Evolutionary conservation across 805 yeast species (phyloP), one percentile per base, ranked within the genome.

Genomic region (Saccharomycopsis sp.): DNA sequence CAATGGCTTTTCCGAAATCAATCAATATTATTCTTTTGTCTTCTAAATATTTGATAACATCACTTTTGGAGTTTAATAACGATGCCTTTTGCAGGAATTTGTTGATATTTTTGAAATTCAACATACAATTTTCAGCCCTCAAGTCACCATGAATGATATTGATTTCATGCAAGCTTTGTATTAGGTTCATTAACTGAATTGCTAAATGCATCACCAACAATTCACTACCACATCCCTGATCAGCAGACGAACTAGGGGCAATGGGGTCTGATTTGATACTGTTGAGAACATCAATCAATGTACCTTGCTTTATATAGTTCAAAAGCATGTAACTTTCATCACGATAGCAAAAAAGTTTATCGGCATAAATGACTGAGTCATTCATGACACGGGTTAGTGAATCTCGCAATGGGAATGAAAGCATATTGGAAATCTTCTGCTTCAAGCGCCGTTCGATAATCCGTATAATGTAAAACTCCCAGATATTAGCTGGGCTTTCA

Each of bases 91-190:
- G 3, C 44, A 42, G 41, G n/a, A 46, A 47, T 4, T 42, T 23
- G 4, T 48, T 51, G 0, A 45, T 48, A 20, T 52, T 43, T 12
- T 62, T 60, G 30, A 81, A 65, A 30, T 81, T 59, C 0, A 85
- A 53, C 94, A 87, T 81, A 49, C 92, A 82, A 54, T 86, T 87
- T 48, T 83, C 95, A 0, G 95, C 80, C 53, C 81, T 83, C 40
- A 87, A 58, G 55, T 87, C 94, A 2, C 95, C 94, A 60, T 87
- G 96, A 9, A 87, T 64, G 1, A 87, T 75, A 0, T 79, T 79
- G 12, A 69, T 58, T 0, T 58, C 56, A 53, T 87, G 96, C n/a
- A 88, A 57, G 2, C 62, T 57, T 38, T 75, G 77, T 4, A 85
- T 59, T 0, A 73, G 65, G 31, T 72, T 66, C 34, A 87, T 52